Percentiles rank a stretch among this genome's conserved stretches.
These are phyloP conservation scores for Lachnellula willkommii DNA, from an alignment of 2,329 filamentous ascomycete genomes.

Conservation along the genomic window DNA sequence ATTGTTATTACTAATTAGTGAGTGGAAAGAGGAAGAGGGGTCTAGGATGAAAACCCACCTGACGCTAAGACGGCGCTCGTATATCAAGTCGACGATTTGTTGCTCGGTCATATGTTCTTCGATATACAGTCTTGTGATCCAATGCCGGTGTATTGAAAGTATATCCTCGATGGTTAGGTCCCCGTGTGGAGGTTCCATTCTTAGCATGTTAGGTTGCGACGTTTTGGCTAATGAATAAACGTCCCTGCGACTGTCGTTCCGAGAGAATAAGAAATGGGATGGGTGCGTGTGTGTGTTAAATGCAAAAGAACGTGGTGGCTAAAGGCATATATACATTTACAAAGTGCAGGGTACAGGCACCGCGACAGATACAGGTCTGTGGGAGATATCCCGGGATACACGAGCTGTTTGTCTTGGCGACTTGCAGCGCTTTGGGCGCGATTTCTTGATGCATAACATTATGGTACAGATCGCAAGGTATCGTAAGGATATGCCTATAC, in stretches of 20 bases:
- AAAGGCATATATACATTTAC: neutral
- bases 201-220: neutral
- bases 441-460: neutral
- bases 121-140: constrained; percentile 20
- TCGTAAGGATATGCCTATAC: neutral
- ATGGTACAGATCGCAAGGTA: neutral
- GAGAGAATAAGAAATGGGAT: neutral
- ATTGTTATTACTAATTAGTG: constrained; percentile 2
- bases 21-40: neutral
- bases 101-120: constrained; percentile 17
- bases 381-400: neutral
- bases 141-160: constrained; percentile 16
- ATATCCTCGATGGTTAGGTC: constrained; percentile 23
- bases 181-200: constrained; percentile 16
- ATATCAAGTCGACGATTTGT: constrained; percentile 20
- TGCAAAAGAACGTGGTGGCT: neutral
- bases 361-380: neutral
- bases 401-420: too few relatives aligned
- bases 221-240: neutral
- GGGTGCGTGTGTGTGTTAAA: neutral
- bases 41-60: constrained; percentile 11
- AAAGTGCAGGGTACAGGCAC: neutral
- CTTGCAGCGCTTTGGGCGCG: neutral
- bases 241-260: neutral
- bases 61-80: constrained; percentile 12